Base-by-base conservation (phyloP, 331 rosid genomes). In the Spiraea crenata region DNA sequence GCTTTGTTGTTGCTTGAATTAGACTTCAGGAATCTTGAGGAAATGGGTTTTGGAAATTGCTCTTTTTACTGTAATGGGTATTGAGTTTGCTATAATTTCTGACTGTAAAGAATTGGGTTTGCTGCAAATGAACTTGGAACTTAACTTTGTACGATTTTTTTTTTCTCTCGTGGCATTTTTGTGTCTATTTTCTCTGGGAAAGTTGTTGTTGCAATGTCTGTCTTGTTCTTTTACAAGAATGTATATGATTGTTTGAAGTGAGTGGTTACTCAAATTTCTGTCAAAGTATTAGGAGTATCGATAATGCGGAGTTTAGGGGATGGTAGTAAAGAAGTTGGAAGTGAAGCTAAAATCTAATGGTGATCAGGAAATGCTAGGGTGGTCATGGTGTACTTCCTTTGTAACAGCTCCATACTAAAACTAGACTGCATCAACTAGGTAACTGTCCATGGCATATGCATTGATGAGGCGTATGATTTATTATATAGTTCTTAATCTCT, bases 1-100 rank as follows among this genome's bases (percentile, higher is more conserved):
- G n/a, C 14, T 62, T 55, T 70, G 9, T 49, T 16, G 16, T 12
- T 55, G 19, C 2, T 19, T 15, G n/a, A 11, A 4, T 40, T 3
- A n/a, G 49, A 76, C 13, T 51, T 61, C 38, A 63, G 31, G 50
- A 46, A 58, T 77, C 2, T 39, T 65, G 3, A 17, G 51, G 65
- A 51, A 57, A 42, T 72, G 49, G 63, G 68, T 13, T 62, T 56
- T 65, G 7, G 11, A 58, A 5, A 9, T 44, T 63, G 8, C 31
- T 25, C 31, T 65, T 68, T 4, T 67, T 41, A 1, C 9, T 67
- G 5, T 55, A 50, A 73, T 62, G 51, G 15, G 7, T 38, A 19
- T 19, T 50, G 57, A 57, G 48, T 58, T 61, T 59, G 54, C 37
- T 65, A 3, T 57, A 12, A 25, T 35, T 57, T 57, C 10, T 38